A percentile compares a stretch with the other conserved stretches of the same genome.
These are phyloP conservation scores for Fusarium xyrophilum DNA, from an alignment of 2,329 filamentous ascomycete species.

Conservation along the genomic window DNA sequence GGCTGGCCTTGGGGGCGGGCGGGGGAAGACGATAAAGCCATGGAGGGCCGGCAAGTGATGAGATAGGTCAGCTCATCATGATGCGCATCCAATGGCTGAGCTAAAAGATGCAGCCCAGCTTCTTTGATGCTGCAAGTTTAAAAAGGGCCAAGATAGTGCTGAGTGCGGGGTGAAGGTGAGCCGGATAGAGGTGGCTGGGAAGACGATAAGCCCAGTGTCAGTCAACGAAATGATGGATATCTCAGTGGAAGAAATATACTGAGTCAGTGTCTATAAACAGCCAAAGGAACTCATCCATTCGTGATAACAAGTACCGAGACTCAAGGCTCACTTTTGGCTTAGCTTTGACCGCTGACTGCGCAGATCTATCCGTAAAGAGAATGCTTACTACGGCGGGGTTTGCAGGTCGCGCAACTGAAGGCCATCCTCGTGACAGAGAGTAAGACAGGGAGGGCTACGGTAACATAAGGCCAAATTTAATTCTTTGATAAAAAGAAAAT, in stretches of 20 bases:
- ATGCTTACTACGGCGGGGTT: background rate
- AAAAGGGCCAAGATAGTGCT: slow-evolving; percentile 3
- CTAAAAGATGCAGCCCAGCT: slow-evolving; percentile 25
- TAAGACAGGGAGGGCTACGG: background rate
- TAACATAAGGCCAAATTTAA: background rate
- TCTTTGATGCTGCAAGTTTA: slow-evolving; percentile 26
- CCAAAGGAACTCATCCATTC: background rate
- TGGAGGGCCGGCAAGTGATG: slow-evolving; percentile 26
- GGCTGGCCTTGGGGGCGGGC: slow-evolving; percentile 22
- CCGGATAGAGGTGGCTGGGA: slow-evolving; percentile 6
- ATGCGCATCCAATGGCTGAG: slow-evolving; percentile 29
- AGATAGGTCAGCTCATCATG: slow-evolving; percentile 14
- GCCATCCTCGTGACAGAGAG: background rate
- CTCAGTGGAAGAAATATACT: slow-evolving; percentile 1
- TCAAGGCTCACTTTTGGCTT: background rate
- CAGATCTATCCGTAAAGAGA: slow-evolving; percentile 11
- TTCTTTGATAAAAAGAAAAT: background rate
- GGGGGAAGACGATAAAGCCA: slow-evolving; percentile 27
- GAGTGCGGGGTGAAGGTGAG: slow-evolving; percentile 23
- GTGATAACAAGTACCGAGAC: background rate
- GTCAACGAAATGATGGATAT: background rate
- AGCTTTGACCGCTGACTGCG: background rate
- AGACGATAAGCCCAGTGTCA: slow-evolving; percentile 7
- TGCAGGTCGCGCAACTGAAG: background rate
- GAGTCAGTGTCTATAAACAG: background rate